Conservation (phyloP, 1,284 basidiomycete species). For the Moesziomyces sp. region DNA sequence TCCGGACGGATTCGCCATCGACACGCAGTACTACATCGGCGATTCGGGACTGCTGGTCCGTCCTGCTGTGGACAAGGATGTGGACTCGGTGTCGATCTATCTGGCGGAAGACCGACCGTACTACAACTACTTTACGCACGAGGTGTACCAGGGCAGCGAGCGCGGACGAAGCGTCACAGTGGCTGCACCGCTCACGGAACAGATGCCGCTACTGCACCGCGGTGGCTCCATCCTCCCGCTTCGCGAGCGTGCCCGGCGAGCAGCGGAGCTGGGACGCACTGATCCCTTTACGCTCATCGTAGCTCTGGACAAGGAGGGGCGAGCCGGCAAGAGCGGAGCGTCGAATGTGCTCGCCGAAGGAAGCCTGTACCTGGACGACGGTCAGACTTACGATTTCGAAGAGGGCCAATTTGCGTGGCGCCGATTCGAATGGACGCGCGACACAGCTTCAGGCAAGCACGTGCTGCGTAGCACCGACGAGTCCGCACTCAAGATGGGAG, state of each 20-base stretch:
- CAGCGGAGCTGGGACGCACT: constrained; percentile 85
- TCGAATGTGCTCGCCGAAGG: constrained; percentile 73
- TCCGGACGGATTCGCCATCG: constrained; percentile 82
- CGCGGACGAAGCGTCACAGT: constrained; percentile 77
- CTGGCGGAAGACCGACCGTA: constrained; percentile 92
- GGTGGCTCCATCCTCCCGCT: constrained; percentile 92
- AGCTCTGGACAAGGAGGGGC: constrained; percentile 74
- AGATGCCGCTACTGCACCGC: constrained; percentile 84
- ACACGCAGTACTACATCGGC: constrained; percentile 95
- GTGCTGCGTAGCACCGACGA: constrained; percentile 42
- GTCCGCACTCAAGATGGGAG: constrained; percentile 19
- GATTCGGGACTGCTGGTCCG: constrained; percentile 89
- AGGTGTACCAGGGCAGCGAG: constrained; percentile 74
- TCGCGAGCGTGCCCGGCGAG: constrained; percentile 84
- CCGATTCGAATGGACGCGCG: constrained; percentile 47
- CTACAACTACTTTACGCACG: constrained; percentile 84
- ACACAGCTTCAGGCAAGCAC: constrained; percentile 18
- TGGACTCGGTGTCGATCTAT: constrained; percentile 80
- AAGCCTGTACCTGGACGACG: constrained; percentile 95
- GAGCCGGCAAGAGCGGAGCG: constrained; percentile 17
- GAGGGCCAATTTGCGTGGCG: constrained; percentile 80
- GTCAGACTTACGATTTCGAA: constrained; percentile 82
- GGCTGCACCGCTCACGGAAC: constrained; percentile 71
- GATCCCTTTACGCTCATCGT: constrained; percentile 94
- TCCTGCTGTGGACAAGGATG: constrained; percentile 83